Evolutionary conservation across 2,329 filamentous ascomycete genomes (phyloP).

Genomic region (Colletotrichum abscissum): DNA sequence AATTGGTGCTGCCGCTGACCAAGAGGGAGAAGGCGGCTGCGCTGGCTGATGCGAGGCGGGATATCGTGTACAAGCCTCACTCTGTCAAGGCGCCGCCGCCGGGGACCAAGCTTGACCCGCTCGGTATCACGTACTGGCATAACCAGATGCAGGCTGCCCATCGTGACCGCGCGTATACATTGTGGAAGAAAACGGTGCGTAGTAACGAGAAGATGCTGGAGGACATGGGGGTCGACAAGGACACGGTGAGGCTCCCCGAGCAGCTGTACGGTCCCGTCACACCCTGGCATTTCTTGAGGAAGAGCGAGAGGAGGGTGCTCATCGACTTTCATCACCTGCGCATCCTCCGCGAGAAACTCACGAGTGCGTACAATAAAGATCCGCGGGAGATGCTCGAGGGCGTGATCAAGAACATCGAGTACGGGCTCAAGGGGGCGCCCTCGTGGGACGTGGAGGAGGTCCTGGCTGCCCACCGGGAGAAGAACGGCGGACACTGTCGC

Average conservation of each 20-base stretch:
- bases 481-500: background rate
- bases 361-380: conserved; percentile 37
- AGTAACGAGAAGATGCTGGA: conserved; percentile 36
- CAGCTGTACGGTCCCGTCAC: conserved; percentile 46
- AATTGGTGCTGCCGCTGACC: conserved; percentile 49
- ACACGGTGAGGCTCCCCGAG: conserved; percentile 39
- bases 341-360: conserved; percentile 40
- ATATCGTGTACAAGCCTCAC: conserved; percentile 32
- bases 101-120: conserved; percentile 41
- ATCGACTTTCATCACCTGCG: conserved; percentile 37
- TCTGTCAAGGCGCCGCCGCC: conserved; percentile 20
- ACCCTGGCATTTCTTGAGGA: conserved; percentile 36
- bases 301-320: conserved; percentile 42
- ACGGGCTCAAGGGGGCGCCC: background rate
- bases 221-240: background rate
- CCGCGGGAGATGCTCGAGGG: conserved; percentile 43
- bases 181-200: conserved; percentile 39
- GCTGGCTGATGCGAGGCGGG: conserved; percentile 13
- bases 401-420: conserved; percentile 36
- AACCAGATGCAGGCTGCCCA: conserved; percentile 39
- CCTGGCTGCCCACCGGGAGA: background rate
- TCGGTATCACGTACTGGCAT: conserved; percentile 44
- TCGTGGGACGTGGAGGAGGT: conserved; percentile 22
- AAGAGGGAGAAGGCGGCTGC: conserved; percentile 33
- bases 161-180: conserved; percentile 38